These are phyloP conservation scores for Kodamaea sp. DNA, from an alignment of 1,139 yeast genomes.

Conservation along the genomic window DNA sequence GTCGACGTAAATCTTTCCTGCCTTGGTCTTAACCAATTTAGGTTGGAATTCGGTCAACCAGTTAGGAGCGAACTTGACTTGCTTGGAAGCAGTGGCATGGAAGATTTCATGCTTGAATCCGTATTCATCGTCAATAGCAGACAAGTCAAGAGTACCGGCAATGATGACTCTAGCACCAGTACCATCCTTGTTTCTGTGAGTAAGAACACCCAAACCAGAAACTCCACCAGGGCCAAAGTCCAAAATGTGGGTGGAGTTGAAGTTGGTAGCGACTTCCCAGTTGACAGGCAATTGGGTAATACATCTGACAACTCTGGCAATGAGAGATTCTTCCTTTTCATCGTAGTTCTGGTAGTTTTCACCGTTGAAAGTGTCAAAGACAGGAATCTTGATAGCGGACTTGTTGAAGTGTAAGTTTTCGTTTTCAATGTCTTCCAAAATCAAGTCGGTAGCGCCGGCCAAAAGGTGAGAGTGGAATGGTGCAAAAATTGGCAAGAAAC, in stretches of 20 bases:
- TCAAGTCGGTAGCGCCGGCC: slow-evolving; percentile 65
- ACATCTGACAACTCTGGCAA: slow-evolving; percentile 69
- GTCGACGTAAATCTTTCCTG: slow-evolving; percentile 80
- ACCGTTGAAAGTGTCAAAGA: slow-evolving; percentile 88
- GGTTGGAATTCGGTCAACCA: slow-evolving; percentile 93
- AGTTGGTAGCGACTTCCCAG: slow-evolving; percentile 90
- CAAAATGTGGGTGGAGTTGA: slow-evolving; percentile 79
- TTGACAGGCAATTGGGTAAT: slow-evolving; percentile 88
- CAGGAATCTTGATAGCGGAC: slow-evolving; percentile 72
- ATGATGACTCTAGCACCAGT: slow-evolving; percentile 93
- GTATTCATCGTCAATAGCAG: slow-evolving; percentile 68
- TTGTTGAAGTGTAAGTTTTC: slow-evolving; percentile 56
- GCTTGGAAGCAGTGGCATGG: slow-evolving; percentile 55
- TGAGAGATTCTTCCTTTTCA: slow-evolving; percentile 44
- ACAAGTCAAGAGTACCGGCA: slow-evolving; percentile 84
- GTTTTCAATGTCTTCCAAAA: slow-evolving; percentile 60
- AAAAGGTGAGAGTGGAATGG: slow-evolving; percentile 96
- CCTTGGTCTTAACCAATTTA: slow-evolving; percentile 68
- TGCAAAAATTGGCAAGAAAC: slow-evolving; percentile 92
- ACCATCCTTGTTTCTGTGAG: slow-evolving; percentile 98
- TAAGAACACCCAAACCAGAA: slow-evolving; percentile 92
- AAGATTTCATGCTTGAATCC: slow-evolving; percentile 96
- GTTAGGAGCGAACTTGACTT: slow-evolving; percentile 81
- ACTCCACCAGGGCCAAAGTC: slow-evolving; percentile 99
- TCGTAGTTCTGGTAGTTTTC: slow-evolving; percentile 60